Base-by-base conservation (phyloP, 805 yeast genomes). In the Nakazawaea holstii region DNA sequence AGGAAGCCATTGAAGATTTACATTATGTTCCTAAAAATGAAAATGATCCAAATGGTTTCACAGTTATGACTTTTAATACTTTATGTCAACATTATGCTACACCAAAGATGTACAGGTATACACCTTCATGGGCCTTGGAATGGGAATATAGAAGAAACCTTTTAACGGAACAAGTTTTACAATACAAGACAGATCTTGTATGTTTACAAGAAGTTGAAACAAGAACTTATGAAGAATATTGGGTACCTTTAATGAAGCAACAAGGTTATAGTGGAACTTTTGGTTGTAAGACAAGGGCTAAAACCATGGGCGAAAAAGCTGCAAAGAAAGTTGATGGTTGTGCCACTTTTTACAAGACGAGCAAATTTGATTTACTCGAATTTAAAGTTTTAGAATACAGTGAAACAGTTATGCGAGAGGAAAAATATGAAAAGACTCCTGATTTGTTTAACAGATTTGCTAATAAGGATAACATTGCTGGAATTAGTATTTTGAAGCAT, bases 161-260 rank as follows among this genome's bases (percentile, higher is more conserved):
- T 36, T 73, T 94, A 53, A 80, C 82, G 48, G 80, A 84, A 52
- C 96, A 94, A 63, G 74, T 94, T 13, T 58, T 82, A 39, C 70
- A 73, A 10, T 76, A 71, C 53, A 74, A 78, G 48, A 76, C 91
- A 26, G 97, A 94, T 64, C 72, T 94, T 33, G 65, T 94, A 20
- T 91, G 98, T 71, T 70, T 94, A 66, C 99, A 94, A 72, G 99
- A 94, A 67, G 97, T 94, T 42, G 98, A 94, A 64, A 81, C 91
- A 0, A 79, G 80, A 51, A 83, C 94, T 0, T 88, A 73, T 65
- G 92, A 89, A 56, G 96, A 90, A 38, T 85, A 80, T 62, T 90
- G 97, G 95, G 68, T 73, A 3, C 95, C 95, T 14, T 59, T 80
- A 30, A 73, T 94, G 77, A 73, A 73, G 24, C 76, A 79, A 47